Evolutionary conservation across 2,329 filamentous ascomycete species (phyloP), one percentile per base, ranked within the genome.

Genomic region (Aspergillus sp.): DNA sequence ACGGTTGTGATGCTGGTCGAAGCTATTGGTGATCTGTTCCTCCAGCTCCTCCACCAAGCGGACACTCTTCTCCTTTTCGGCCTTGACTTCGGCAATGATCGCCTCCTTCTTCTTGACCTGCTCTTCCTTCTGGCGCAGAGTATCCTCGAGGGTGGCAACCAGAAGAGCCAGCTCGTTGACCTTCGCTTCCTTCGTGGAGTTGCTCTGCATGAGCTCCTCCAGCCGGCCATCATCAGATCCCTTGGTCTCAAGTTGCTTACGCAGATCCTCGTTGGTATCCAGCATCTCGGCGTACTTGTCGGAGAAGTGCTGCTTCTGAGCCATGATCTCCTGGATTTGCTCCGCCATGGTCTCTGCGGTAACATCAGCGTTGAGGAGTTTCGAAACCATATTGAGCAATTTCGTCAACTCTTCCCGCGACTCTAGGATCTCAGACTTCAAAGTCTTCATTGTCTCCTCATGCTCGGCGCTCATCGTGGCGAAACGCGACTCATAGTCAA

Each of bases 11-110:
- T 94, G 92, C 74, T 97, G 91, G 72, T 99, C 95, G 77, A 92
- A 99, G 79, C 95, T 97, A 74, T 85, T 91, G 72, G 94, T 93
- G 57, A 99, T 87, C 76, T 99, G 95, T 70, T 98, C 94, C 77
- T 99, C 95, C 5, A 99, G 87, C 78, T 99, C 94, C 74, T 98
- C 92, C 8, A 99, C 91, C 12, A 99, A 82, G 21, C 92, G 88
- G 45, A 91, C 90, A 76, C 95, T 96, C 84, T 96, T 97, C 80
- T 92, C 89, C 82, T 96, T 96, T 78, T 86, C 86, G 15, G 81
- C 79, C 21, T 78, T 81, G 58, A 87, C 79, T 64, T 80, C 80
- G 63, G 84, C 81, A 23, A 80, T 70, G 4, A 77, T 70, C 4
- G 74, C 69, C 50, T 81, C 79, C 67, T 79, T 79, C 71, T 80